Evolutionary conservation across 768 basidiomycete species (phyloP).

Genomic region (Suillus subalutaceus): DNA sequence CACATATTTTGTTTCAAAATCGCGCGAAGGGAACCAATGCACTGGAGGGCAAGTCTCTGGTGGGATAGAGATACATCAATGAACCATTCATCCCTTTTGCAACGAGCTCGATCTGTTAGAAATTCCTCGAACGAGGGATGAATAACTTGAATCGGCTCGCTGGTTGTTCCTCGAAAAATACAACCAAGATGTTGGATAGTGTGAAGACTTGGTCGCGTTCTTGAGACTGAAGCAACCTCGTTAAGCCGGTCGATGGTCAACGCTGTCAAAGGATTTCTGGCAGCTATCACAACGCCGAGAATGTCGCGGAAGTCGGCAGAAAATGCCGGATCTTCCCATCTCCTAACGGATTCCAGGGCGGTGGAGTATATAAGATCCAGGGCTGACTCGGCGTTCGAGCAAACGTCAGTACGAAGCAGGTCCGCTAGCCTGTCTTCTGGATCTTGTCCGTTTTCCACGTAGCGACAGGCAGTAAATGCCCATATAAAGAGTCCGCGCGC

Average conservation of each 20-base stretch:
- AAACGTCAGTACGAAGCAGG: slow-evolving; percentile 24
- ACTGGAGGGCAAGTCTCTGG: slow-evolving; percentile 27
- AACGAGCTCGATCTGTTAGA: slow-evolving; percentile 32
- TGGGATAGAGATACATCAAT: slow-evolving; percentile 28
- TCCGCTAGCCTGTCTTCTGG: slow-evolving; percentile 32
- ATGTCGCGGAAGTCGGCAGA: slow-evolving; percentile 35
- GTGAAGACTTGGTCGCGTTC: slow-evolving; percentile 31
- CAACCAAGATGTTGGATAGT: slow-evolving; percentile 30
- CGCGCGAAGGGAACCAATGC: slow-evolving; percentile 21
- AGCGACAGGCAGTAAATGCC: slow-evolving; percentile 36
- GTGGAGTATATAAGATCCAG: slow-evolving; percentile 34
- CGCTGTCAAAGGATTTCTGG: slow-evolving; percentile 29
- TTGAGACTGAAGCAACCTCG: slow-evolving; percentile 11
- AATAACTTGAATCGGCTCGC: slow-evolving; percentile 31
- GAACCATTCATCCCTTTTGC: slow-evolving; percentile 30
- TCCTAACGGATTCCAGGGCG: slow-evolving; percentile 33
- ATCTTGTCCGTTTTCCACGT: slow-evolving; percentile 33
- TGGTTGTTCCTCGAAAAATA: slow-evolving; percentile 30
- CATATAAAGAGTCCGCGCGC: slow-evolving; percentile 37
- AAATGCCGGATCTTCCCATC: slow-evolving; percentile 33
- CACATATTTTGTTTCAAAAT: slow-evolving; percentile 30
- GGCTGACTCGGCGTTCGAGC: slow-evolving; percentile 29
- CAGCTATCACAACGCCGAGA: slow-evolving; percentile 33
- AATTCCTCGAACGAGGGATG: slow-evolving; percentile 40
- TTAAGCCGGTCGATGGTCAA: slow-evolving; percentile 31